Base-by-base conservation (phyloP, 768 basidiomycete genomes). In the Tylopilus subfusipes region DNA sequence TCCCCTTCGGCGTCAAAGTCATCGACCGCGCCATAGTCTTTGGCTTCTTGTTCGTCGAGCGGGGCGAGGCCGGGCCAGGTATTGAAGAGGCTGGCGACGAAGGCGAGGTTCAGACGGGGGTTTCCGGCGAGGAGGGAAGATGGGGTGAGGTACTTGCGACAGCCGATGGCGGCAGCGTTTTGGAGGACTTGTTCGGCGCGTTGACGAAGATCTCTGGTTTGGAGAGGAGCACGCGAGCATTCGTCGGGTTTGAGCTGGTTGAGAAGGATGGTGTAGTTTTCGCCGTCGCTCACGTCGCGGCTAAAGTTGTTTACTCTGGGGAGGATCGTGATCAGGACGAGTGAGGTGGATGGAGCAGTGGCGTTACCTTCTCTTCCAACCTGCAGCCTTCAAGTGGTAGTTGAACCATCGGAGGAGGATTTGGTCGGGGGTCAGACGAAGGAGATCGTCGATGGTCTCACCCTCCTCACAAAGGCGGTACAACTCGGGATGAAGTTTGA, bases 1-100 rank as follows among this genome's bases (percentile, higher is more conserved):
- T 99, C 97, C 56, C 97, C 97, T 71, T 99, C 97, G 1, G 96
- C 97, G 58, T 99, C 97, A 63, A 99, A 99, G 74, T 98, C 97
- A 65, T 98, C 96, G 33, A 99, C 82, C 0, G 77, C 82, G 22
- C 90, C 90, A 55, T 91, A 91, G 61, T 90, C 89, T 57, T 96
- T 93, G 5, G 89, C 89, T 68, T 98, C 94, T 67, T 93, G 83
- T 65, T 94, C 93, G 66, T 96, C 94, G 42, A 98, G 82, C 2
- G 96, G 96, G 57, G 82, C 97, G 30, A 98, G 85, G 0, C 96
- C 93, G 0, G 96, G 97, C 73, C 90, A 86, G 2, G 92, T 98
- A 77, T 99, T 99, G 83, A 99, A 99, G 50, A 99, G 81, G 73
- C 98, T 96, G 38, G 97, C 97, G 55, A 98, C 96, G 69, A 98